Conservation (phyloP, 1,284 basidiomycete genomes). For the Ceraceosorus guamensis region DNA sequence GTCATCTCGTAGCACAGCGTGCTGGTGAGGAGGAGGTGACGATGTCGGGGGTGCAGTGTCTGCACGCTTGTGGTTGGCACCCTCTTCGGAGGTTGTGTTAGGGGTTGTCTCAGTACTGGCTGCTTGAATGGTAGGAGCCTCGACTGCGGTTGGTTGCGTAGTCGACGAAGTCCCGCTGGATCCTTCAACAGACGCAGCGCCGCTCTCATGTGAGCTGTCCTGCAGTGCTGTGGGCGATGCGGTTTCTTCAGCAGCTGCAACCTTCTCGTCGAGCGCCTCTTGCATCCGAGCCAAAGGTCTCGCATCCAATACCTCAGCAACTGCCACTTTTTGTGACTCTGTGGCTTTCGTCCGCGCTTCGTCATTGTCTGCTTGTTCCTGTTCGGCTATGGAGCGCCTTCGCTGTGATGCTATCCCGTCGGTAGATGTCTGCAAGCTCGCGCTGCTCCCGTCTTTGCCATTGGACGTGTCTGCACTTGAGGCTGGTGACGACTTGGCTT, state of each 20-base stretch:
- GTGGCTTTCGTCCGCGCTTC: conserved; percentile 1
- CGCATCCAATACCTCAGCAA: conserved; percentile 76
- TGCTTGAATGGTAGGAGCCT: background rate
- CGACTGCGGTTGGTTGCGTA: background rate
- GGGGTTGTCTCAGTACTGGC: background rate
- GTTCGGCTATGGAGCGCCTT: background rate
- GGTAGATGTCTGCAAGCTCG: background rate
- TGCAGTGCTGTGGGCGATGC: conserved; percentile 9
- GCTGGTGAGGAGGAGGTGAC: conserved; percentile 44
- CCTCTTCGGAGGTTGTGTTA: background rate
- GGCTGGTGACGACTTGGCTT: background rate
- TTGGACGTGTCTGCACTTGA: background rate
- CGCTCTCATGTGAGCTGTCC: conserved; percentile 2
- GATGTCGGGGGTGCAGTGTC: background rate
- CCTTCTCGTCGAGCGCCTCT: conserved; percentile 55
- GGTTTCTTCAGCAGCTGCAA: conserved; percentile 52
- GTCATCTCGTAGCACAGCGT: conserved; percentile 75
- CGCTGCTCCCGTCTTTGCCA: conserved; percentile 1
- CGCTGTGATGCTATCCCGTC: background rate
- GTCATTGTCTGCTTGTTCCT: conserved; percentile 7
- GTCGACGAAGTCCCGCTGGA: background rate
- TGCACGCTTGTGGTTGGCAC: background rate
- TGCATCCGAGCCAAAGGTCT: conserved; percentile 82
- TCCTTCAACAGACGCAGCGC: background rate
- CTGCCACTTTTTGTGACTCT: conserved; percentile 49